Base-by-base conservation (phyloP, 768 basidiomycete genomes). In the Mrakia blollopis region DNA sequence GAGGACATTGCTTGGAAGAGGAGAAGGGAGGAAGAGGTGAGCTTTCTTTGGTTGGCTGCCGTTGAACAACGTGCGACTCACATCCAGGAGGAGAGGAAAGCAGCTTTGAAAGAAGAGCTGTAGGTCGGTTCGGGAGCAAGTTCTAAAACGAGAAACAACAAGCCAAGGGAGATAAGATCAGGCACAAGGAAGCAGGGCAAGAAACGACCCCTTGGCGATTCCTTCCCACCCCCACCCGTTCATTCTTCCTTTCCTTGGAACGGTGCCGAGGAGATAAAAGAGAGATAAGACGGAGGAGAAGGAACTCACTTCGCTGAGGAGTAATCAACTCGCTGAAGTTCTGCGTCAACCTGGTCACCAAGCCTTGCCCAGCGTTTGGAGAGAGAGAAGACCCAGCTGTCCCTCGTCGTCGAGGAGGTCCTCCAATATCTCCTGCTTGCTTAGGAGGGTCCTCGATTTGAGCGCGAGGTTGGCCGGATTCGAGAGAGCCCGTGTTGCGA, bases 31-130 rank as follows among this genome's bases (percentile, higher is more conserved):
- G 50, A 30, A 23, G 47, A 54, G 70, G 32, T 50, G 60, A 54
- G 60, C 67, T 16, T 18, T 18, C 21, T 11, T 6, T 11, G 63
- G 14, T 41, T 25, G 39, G 10, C 35, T 28, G 13, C 0, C n/a
- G 2, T 30, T 32, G 60, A 16, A 23, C 35, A 32, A 30, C 25
- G 47, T 4, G 8, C 21, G 7, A 61, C 75, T 54, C 23, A 76
- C 76, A 77, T 47, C 61, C 62, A 77, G 13, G 69, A 72, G 18
- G 61, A 73, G 14, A 77, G 47, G 71, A 77, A 71, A 57, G 65
- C 71, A 35, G 52, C 30, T 47, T 54, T 72, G 71, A 77, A 73
- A 23, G 62, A 65, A 13, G 41, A 25, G 30, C 71, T 72, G 63
- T 72, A 77, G 23, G 61, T 50, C 23, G 76, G 76, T 2, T 44